These are phyloP conservation scores for Neovahlkampfia damariscottae DNA, from an alignment of 78 protist genomes.

Conservation along the genomic window DNA sequence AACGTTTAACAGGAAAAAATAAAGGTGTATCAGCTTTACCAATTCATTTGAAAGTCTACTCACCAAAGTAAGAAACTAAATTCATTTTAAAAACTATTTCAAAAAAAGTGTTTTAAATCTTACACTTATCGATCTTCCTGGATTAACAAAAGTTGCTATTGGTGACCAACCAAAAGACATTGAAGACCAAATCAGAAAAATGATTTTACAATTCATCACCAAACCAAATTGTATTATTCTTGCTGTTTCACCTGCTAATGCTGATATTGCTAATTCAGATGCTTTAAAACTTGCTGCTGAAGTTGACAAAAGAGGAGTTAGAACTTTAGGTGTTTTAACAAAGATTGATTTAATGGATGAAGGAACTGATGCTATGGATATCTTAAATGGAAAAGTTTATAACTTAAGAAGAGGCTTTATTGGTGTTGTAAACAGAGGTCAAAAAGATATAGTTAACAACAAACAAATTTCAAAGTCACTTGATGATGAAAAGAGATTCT, in stretches of 20 bases:
- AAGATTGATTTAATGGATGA: constrained; percentile 91
- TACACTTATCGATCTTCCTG: constrained; percentile 95
- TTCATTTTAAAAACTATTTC: too few relatives aligned
- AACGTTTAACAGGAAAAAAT: constrained; percentile 61
- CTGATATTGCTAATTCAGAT: constrained; percentile 85
- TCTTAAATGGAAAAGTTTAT: constrained; percentile 60
- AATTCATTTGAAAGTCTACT: constrained; percentile 63
- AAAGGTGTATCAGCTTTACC: constrained; percentile 71
- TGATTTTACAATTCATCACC: constrained; percentile 55
- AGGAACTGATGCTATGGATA: constrained; percentile 84
- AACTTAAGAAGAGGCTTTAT: constrained; percentile 68
- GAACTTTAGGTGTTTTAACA: constrained; percentile 81
- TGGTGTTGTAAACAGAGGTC: constrained; percentile 78
- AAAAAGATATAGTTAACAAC: constrained; percentile 57
- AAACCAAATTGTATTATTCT: constrained; percentile 74
- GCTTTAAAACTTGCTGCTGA: constrained; percentile 68
- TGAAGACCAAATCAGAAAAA: constrained; percentile 49
- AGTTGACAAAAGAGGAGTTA: constrained; percentile 68
- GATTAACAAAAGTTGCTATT: constrained; percentile 80
- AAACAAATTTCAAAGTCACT: constrained; percentile 54
- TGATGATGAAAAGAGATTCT: constrained; percentile 63
- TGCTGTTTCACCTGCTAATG: constrained; percentile 90
- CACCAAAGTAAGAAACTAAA: too few relatives aligned
- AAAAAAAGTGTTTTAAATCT: constrained; percentile 84
- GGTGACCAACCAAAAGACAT: constrained; percentile 88